These are phyloP conservation scores for Hypoxylon fragiforme DNA, from an alignment of 495 filamentous ascomycete genomes.

Conservation along the genomic window DNA sequence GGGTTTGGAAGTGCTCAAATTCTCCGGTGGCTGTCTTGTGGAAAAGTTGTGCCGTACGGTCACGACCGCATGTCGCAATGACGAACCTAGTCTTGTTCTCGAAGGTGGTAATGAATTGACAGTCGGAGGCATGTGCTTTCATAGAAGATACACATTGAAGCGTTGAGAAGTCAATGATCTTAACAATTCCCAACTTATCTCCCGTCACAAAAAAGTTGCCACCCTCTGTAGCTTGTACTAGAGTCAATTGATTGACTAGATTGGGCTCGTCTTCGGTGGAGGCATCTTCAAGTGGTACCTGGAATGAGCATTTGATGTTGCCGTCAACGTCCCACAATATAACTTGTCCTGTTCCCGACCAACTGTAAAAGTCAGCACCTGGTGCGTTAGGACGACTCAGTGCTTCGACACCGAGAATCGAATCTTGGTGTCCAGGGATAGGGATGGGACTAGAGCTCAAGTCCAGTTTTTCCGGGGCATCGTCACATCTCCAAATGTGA, in stretches of 20 bases:
- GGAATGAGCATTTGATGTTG: slow-evolving; percentile 61
- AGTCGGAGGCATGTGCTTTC: slow-evolving; percentile 85
- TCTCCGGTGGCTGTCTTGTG: slow-evolving; percentile 52
- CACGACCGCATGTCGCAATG: slow-evolving; percentile 79
- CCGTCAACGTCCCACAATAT: slow-evolving; percentile 82
- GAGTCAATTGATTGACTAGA: slow-evolving; percentile 73
- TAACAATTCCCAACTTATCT: slow-evolving; percentile 81
- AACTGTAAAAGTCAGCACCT: slow-evolving; percentile 79
- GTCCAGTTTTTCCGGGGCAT: slow-evolving; percentile 36
- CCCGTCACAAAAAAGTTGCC: slow-evolving; percentile 73
- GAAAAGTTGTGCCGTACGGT: slow-evolving; percentile 90
- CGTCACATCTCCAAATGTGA: slow-evolving; percentile 58
- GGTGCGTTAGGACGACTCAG: slow-evolving; percentile 59
- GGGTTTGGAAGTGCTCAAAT: slow-evolving; percentile 55
- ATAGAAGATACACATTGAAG: slow-evolving; percentile 62
- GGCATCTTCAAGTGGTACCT: slow-evolving; percentile 69
- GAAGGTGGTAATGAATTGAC: slow-evolving; percentile 75
- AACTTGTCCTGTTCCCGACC: slow-evolving; percentile 76
- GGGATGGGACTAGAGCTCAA: slow-evolving; percentile 43
- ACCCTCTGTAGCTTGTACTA: slow-evolving; percentile 62
- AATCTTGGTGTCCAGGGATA: slow-evolving; percentile 73
- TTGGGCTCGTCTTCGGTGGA: slow-evolving; percentile 58
- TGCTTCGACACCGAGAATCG: slow-evolving; percentile 73
- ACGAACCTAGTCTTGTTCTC: slow-evolving; percentile 58
- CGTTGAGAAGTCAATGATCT: slow-evolving; percentile 54